Evolutionary conservation across 2,329 filamentous ascomycete species (phyloP).

Genomic region (Aspergillus pseudonomiae): DNA sequence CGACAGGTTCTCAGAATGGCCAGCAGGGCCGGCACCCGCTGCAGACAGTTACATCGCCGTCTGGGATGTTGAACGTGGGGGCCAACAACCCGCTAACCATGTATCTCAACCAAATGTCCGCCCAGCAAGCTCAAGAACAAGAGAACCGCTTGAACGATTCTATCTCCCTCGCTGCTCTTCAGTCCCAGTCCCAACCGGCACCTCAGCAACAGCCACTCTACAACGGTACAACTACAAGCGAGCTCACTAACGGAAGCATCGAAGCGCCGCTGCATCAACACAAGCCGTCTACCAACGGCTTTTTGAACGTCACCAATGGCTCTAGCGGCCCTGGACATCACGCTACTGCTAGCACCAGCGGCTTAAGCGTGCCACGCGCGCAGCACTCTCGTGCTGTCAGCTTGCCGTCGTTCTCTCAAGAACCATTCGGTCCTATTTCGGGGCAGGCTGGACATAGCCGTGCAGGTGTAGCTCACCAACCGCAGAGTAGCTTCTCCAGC

Average conservation of each 20-base stretch:
- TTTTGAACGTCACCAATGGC: constrained; percentile 53
- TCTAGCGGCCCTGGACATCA: constrained; percentile 75
- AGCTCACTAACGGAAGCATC: constrained; percentile 59
- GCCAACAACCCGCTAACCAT: constrained; percentile 87
- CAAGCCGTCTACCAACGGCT: constrained; percentile 68
- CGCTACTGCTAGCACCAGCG: constrained; percentile 64
- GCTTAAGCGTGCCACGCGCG: constrained; percentile 56
- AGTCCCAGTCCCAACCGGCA: constrained; percentile 66
- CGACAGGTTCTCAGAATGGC: constrained; percentile 58
- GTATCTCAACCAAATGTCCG: constrained; percentile 80
- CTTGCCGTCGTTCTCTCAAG: constrained; percentile 72
- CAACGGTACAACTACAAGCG: constrained; percentile 70
- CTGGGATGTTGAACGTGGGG: constrained; percentile 75
- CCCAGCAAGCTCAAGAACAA: constrained; percentile 67
- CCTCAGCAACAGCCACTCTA: constrained; percentile 82
- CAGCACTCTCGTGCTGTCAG: constrained; percentile 83
- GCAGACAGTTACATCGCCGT: constrained; percentile 59
- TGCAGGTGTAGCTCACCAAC: constrained; percentile 43
- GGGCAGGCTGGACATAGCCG: constrained; percentile 39
- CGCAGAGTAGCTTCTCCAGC: constrained; percentile 59
- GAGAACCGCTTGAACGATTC: constrained; percentile 51
- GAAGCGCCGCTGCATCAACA: constrained; percentile 53
- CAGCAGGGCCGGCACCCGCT: constrained; percentile 62
- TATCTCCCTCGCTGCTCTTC: constrained; percentile 46
- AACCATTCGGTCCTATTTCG: constrained; percentile 53